Evolutionary conservation across 2,329 filamentous ascomycete species (phyloP).

Genomic region (Ophiosphaerella korrae): DNA sequence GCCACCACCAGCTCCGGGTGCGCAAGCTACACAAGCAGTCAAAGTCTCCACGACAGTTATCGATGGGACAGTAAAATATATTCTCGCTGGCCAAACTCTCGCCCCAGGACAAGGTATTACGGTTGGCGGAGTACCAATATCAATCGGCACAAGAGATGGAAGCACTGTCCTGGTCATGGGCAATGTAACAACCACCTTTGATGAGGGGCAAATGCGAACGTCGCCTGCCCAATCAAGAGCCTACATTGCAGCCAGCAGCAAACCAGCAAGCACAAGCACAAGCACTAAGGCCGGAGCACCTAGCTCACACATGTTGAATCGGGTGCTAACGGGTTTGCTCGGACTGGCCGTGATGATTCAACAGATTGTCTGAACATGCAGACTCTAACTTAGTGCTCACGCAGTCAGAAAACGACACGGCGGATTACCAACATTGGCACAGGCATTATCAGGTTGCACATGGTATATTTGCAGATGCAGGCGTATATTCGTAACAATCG

Average conservation of each 20-base stretch:
- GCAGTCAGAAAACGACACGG: neutral
- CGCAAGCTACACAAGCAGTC: neutral
- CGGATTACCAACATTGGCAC: neutral
- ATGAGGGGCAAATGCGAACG: neutral
- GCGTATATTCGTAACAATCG: neutral
- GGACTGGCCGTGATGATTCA: neutral
- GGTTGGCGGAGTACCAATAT: conserved; percentile 16
- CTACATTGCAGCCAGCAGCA: neutral
- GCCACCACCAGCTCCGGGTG: neutral
- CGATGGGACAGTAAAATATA: conserved; percentile 17
- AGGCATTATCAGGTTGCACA: neutral
- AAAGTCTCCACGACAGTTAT: conserved; percentile 15
- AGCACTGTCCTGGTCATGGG: conserved; percentile 22
- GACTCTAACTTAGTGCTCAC: neutral
- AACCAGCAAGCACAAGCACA: neutral
- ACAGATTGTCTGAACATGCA: neutral
- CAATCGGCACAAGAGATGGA: conserved; percentile 8
- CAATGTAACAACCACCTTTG: conserved; percentile 18
- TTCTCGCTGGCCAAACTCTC: conserved; percentile 24
- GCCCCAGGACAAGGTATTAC: conserved; percentile 21
- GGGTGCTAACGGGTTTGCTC: neutral
- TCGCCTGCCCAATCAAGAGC: no score
- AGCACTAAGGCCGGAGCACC: neutral
- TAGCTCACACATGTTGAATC: neutral
- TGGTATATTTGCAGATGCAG: no score